A percentile compares a stretch with the other conserved stretches of the same genome.
Evolutionary conservation across 495 filamentous ascomycete genomes (phyloP).

Genomic region (Daldinia caldariorum): DNA sequence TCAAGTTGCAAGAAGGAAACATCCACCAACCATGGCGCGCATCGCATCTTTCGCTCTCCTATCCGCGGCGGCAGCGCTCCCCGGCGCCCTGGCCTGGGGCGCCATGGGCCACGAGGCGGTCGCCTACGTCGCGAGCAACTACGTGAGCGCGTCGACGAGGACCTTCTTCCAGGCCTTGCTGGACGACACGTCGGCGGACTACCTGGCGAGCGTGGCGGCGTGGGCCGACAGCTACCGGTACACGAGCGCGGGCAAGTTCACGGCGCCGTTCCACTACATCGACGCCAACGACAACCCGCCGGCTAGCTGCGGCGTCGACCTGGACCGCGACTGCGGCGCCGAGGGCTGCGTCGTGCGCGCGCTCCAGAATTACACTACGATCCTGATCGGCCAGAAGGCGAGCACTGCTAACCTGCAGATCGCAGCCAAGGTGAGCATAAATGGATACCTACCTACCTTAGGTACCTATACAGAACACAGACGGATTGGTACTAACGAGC

Average conservation of each 20-base stretch:
- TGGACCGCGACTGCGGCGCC: constrained; percentile 65
- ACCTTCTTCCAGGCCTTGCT: constrained; percentile 61
- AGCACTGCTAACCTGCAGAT: constrained; percentile 40
- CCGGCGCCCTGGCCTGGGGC: constrained; percentile 45
- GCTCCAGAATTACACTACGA: constrained; percentile 67
- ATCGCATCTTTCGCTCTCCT: constrained; percentile 33
- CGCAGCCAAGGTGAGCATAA: constrained; percentile 39
- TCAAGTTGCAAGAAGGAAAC: neutral
- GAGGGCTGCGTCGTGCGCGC: constrained; percentile 69
- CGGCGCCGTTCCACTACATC: constrained; percentile 67
- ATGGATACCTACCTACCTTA: neutral
- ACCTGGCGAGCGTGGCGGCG: constrained; percentile 67
- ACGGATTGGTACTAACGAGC: neutral
- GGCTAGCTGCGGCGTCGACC: constrained; percentile 66
- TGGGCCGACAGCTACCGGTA: constrained; percentile 71
- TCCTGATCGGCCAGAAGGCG: constrained; percentile 35
- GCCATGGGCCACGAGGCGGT: constrained; percentile 68
- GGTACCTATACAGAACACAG: too few relatives aligned
- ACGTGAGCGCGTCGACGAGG: constrained; percentile 56
- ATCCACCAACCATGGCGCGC: constrained; percentile 27
- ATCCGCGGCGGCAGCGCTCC: constrained; percentile 35
- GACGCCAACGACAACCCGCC: constrained; percentile 72
- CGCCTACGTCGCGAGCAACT: constrained; percentile 64
- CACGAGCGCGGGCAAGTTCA: constrained; percentile 64
- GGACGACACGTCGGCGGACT: constrained; percentile 59